A percentile compares a stretch with the other conserved stretches of the same genome.
Evolutionary conservation across 2,329 filamentous ascomycete species (phyloP).

Genomic region (Nothophaeocryptopus gaeumannii): DNA sequence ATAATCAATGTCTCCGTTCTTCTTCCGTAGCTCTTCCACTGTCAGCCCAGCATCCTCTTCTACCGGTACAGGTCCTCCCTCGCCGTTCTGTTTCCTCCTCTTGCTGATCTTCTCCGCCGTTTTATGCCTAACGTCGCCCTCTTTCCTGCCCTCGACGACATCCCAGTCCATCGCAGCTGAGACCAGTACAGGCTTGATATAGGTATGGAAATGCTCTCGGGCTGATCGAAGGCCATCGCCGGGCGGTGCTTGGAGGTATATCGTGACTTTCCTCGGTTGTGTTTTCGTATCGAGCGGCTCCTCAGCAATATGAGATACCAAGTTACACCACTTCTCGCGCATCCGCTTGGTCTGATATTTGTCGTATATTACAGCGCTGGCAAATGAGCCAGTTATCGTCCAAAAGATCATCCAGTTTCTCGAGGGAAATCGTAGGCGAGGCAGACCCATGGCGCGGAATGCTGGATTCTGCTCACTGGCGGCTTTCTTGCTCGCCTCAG

Average conservation of each 20-base stretch:
- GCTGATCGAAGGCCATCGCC: conserved; percentile 78
- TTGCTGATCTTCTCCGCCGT: conserved; percentile 81
- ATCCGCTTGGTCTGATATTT: conserved; percentile 82
- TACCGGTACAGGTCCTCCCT: conserved; percentile 43
- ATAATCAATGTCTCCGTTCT: conserved; percentile 67
- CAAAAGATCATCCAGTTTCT: conserved; percentile 98
- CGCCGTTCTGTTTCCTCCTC: conserved; percentile 58
- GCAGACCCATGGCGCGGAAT: conserved; percentile 72
- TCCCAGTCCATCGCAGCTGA: conserved; percentile 93
- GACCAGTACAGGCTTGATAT: conserved; percentile 88
- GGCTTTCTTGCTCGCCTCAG: conserved; percentile 11
- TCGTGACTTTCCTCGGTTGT: conserved; percentile 78
- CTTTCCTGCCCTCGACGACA: conserved; percentile 83
- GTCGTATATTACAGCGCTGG: conserved; percentile 83
- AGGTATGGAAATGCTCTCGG: conserved; percentile 95
- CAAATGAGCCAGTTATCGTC: conserved; percentile 71
- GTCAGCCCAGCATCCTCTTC: conserved; percentile 54
- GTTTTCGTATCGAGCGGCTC: conserved; percentile 70
- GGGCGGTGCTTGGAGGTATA: conserved; percentile 82
- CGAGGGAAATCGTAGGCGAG: conserved; percentile 82
- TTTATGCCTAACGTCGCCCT: conserved; percentile 87
- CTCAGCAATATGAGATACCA: conserved; percentile 79
- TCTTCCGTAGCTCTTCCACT: conserved; percentile 62
- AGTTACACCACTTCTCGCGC: conserved; percentile 80
- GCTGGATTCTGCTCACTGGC: conserved; percentile 62